Base-by-base conservation (phyloP, 805 yeast species). In the Candida caryicola region DNA sequence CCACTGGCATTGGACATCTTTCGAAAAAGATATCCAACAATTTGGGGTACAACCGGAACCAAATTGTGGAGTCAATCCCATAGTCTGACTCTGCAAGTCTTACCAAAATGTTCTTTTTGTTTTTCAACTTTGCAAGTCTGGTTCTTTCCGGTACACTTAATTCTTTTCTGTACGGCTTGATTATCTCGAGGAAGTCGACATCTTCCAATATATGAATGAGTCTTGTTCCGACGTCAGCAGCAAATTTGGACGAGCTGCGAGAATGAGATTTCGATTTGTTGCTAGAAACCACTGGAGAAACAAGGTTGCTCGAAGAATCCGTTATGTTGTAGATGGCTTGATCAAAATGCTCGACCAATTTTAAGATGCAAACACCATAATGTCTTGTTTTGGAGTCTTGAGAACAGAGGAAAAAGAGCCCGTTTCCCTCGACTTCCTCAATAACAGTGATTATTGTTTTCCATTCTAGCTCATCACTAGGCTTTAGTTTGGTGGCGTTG, bases 391-490 rank as follows among this genome's bases (percentile, higher is more conserved):
- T 70, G 30, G 83, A 73, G 54, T 89, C 96, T 49, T 89, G 95
- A 1, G 96, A 86, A 51, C 96, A 86, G 16, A 93, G 66, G 54
- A 95, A 91, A 52, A 87, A 93, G 21, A 93, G 62, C 0, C 96
- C 99, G 54, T 90, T 87, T 0, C 99, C 97, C 60, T 93, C 99
- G 7, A 91, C 86, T 45, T 91, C 97, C 59, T 93, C 98, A 33
- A 93, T 82, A 0, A 85, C 83, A 0, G 96, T 84, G 45, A 87
- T 80, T 13, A 88, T 79, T 33, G 79, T 80, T 48, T 85, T 86
- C 74, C 87, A 71, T 53, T 85, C 91, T 26, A 85, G 59, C 40
- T 81, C 85, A 45, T 84, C 89, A 5, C 73, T 62, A 5, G 61
- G 64, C 36, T 59, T 59, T 19, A 49, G 34, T 30, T 52, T 57